These are phyloP conservation scores for Massarina eburnea DNA, from an alignment of 2,329 filamentous ascomycete genomes.

Conservation along the genomic window DNA sequence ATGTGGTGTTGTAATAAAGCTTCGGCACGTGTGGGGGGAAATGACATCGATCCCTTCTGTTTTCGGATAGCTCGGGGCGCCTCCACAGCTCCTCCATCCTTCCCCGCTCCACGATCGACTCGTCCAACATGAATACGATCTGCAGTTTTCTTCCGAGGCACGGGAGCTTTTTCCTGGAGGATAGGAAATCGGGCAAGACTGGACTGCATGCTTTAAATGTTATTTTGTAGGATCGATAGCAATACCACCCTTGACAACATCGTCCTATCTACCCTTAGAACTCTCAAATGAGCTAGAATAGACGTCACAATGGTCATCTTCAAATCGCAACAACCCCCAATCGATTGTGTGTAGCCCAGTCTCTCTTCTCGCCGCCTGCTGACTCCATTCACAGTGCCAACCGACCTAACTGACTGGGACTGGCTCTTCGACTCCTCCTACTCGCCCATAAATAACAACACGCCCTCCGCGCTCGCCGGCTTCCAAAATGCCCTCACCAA, in stretches of 20 bases:
- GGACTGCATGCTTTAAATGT: neutral
- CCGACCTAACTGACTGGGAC: conserved; percentile 59
- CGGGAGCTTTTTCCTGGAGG: neutral
- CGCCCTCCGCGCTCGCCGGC: conserved; percentile 48
- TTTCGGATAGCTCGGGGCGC: conserved; percentile 12
- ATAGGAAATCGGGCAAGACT: neutral
- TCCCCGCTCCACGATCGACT: conserved; percentile 35
- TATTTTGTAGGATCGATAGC: no score
- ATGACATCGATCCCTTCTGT: conserved; percentile 12
- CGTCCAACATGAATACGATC: conserved; percentile 30
- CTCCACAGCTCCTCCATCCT: conserved; percentile 18
- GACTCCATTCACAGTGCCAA: conserved; percentile 49
- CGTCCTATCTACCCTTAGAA: no score
- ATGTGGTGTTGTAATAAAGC: neutral
- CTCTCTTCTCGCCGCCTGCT: conserved; percentile 1
- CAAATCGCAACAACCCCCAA: conserved; percentile 46
- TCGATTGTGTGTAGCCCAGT: conserved; percentile 38
- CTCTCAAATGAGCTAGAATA: neutral
- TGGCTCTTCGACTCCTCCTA: conserved; percentile 62
- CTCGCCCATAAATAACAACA: conserved; percentile 50
- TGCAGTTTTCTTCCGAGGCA: neutral
- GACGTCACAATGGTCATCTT: conserved; percentile 41
- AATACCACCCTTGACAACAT: no score
- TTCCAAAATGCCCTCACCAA: conserved; percentile 63
- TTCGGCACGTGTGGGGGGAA: neutral